A percentile compares a stretch with the other conserved stretches of the same genome.
These are phyloP conservation scores for Suillus subluteus DNA, from an alignment of 768 basidiomycete genomes.

Conservation along the genomic window DNA sequence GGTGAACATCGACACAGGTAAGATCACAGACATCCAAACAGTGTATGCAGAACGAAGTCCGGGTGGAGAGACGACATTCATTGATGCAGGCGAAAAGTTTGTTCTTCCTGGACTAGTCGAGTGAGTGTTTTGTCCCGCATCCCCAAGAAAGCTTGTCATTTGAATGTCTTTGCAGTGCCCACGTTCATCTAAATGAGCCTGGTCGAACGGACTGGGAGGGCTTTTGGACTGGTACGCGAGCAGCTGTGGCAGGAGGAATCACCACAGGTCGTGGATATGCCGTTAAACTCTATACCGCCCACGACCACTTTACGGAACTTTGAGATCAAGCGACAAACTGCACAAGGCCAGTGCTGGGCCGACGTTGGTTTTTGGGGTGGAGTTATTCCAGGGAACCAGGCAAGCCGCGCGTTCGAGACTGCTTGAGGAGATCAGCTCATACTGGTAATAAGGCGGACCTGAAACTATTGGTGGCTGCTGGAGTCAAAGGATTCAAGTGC, in stretches of 20 bases:
- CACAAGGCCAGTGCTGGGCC: constrained; percentile 73
- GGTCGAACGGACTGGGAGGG: constrained; percentile 96
- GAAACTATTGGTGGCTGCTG: constrained; percentile 71
- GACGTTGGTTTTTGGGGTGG: constrained; percentile 86
- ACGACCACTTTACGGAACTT: constrained; percentile 87
- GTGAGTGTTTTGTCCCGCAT: constrained; percentile 39
- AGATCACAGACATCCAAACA: constrained; percentile 54
- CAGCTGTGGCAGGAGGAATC: constrained; percentile 92
- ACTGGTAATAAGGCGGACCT: constrained; percentile 61
- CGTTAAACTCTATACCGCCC: constrained; percentile 94
- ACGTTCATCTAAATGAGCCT: constrained; percentile 94
- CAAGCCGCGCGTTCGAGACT: constrained; percentile 27
- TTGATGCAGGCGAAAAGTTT: constrained; percentile 57
- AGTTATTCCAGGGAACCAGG: constrained; percentile 90
- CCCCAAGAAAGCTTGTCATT: neutral
- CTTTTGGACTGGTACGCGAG: constrained; percentile 87
- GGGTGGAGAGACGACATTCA: constrained; percentile 31
- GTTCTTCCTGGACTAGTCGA: constrained; percentile 84
- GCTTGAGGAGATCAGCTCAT: neutral
- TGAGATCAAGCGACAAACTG: constrained; percentile 68
- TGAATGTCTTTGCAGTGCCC: constrained; percentile 53
- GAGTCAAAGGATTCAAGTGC: constrained; percentile 96
- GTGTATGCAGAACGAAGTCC: constrained; percentile 27
- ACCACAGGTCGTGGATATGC: constrained; percentile 98
- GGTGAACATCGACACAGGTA: constrained; percentile 60